These are phyloP conservation scores for Vitis rupestris DNA, from an alignment of 164 flowering plant genomes.

Conservation along the genomic window DNA sequence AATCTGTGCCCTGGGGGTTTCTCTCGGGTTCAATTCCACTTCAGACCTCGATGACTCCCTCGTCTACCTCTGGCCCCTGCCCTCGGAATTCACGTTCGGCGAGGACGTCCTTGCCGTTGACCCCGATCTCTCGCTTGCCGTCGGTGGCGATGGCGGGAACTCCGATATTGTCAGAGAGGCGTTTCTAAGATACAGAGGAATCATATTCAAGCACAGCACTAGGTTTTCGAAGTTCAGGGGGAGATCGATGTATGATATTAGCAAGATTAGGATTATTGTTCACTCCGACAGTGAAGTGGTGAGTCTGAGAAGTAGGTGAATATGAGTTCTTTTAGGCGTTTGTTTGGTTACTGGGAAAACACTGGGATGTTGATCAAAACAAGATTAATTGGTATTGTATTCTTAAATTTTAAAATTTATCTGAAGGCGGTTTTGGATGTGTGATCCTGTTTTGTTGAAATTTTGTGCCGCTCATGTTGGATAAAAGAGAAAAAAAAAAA, in stretches of 20 bases:
- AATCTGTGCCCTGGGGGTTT: too few species aligned
- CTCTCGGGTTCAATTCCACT: slow-evolving; percentile 9
- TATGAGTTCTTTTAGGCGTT: not conserved
- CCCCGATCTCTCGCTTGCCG: slow-evolving; percentile 57
- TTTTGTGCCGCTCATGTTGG: not conserved
- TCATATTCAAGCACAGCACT: slow-evolving; percentile 57
- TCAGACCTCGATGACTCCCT: slow-evolving; percentile 32
- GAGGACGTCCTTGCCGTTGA: slow-evolving; percentile 62
- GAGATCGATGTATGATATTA: slow-evolving; percentile 42
- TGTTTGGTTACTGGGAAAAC: not conserved
- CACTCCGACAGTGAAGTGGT: slow-evolving; percentile 48
- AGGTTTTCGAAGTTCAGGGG: slow-evolving; percentile 20
- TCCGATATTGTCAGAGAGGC: slow-evolving; percentile 56
- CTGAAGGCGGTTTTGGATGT: not conserved
- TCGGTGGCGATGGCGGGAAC: slow-evolving; percentile 44
- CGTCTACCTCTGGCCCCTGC: slow-evolving; percentile 81
- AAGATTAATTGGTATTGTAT: too few species aligned
- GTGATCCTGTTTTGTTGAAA: not conserved
- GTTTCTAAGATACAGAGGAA: slow-evolving; percentile 54
- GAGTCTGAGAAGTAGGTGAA: not conserved
- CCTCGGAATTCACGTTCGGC: slow-evolving; percentile 55
- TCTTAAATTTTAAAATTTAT: too few species aligned
- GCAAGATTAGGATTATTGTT: slow-evolving; percentile 37
- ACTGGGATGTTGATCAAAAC: not conserved
- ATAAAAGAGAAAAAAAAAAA: too few species aligned